Evolutionary conservation across 306 rosid species (phyloP).

Genomic region (Pyrus bretschneideri): DNA sequence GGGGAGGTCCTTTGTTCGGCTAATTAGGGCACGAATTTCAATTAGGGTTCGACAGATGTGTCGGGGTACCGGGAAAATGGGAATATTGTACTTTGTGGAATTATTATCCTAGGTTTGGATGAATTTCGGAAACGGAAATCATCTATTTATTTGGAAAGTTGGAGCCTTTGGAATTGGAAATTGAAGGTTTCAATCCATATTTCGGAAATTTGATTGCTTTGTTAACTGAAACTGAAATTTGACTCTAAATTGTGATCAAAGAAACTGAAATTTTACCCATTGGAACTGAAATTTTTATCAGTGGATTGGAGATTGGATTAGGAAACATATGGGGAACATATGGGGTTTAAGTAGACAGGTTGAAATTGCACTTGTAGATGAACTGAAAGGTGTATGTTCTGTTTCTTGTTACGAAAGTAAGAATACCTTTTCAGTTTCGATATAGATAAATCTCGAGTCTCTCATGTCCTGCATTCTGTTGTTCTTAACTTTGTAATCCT

Average conservation of each 20-base stretch:
- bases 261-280: neutral
- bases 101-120: neutral
- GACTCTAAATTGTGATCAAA: neutral
- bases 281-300: neutral
- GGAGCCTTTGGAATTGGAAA: neutral
- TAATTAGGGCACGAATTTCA: neutral
- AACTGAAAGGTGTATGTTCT: neutral
- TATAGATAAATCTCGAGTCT: too few species aligned
- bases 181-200: neutral
- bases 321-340: neutral
- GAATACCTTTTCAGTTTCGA: neutral
- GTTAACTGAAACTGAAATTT: neutral
- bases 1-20: neutral
- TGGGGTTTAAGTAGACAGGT: neutral
- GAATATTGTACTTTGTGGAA: neutral
- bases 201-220: neutral
- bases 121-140: neutral
- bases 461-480: neutral
- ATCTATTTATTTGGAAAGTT: neutral
- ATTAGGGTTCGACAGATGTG: neutral
- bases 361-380: neutral
- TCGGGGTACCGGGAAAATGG: neutral
- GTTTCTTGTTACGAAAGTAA: neutral
- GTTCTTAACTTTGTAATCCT: neutral
- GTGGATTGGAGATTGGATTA: neutral